Base-by-base conservation (phyloP, 2,329 filamentous ascomycete species). In the Claviceps monticola region DNA sequence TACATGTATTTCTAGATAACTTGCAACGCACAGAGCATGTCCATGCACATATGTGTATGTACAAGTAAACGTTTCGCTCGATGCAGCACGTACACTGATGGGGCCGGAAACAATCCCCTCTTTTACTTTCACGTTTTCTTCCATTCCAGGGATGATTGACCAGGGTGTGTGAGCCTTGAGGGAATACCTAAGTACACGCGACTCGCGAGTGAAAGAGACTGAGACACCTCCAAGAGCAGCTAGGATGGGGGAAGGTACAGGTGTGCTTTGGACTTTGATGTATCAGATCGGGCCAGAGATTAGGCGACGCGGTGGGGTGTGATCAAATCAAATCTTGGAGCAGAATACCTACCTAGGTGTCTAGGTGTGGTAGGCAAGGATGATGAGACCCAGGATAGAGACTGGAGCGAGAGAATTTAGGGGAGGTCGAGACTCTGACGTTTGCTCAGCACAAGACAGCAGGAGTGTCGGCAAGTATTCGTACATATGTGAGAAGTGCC, bases 241-340 rank as follows among this genome's bases (percentile, higher is more conserved):
- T 17, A 46, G 38, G 39, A 48, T 29, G 48, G 48, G 41, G 43
- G 49, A 51, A 19, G 43, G 45, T 47, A 48, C 51, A 44, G 42
- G 44, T 52, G 39, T 46, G 41, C 14, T 49, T 53, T 42, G 47
- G 48, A 46, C 11, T 51, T 53, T 38, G 43, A 45, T 42, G 39
- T 46, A 45, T 53, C 43, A 43, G 44, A 34, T 38, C 44, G 36
- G 46, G 44, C 39, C 51, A 48, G 29, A 50, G 41, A 50, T 50
- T 53, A 48, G 48, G 45, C 36, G 41, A 52, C n/a, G 21, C 39
- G 37, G 37, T 29, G 37, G 3, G 51, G 56, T 53, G 43, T 55
- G 50, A 55, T 57, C 50, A 53, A 56, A 55, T 57, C 50, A 53
- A 56, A 52, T 51, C 53, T 54, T 43, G 46, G 51, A 56, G 52